Evolutionary conservation across 2,329 filamentous ascomycete genomes (phyloP).

Genomic region (Paraconiothyrium brasiliense): DNA sequence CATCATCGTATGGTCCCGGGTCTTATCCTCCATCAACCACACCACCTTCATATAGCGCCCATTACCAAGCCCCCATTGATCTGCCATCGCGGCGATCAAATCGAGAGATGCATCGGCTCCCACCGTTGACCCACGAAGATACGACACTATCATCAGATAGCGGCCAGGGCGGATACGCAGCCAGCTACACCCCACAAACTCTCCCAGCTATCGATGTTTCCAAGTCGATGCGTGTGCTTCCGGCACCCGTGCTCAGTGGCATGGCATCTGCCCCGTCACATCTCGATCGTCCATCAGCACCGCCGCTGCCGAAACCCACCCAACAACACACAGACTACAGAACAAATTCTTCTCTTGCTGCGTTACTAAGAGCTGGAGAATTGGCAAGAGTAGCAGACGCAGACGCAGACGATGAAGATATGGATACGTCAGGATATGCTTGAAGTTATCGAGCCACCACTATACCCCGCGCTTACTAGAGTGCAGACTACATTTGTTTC

Average conservation of each 20-base stretch:
- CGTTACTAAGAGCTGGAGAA: slow-evolving; percentile 50
- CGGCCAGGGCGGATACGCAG: slow-evolving; percentile 34
- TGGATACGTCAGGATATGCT: slow-evolving; percentile 33
- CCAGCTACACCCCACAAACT: slow-evolving; percentile 22
- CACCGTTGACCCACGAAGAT: slow-evolving; percentile 50
- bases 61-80: slow-evolving; percentile 38
- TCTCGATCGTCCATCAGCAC: slow-evolving; percentile 38
- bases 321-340: slow-evolving; percentile 41
- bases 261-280: slow-evolving; percentile 39
- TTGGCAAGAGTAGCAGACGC: slow-evolving; percentile 43
- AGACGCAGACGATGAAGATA: slow-evolving; percentile 33
- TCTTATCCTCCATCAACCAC: slow-evolving; percentile 30
- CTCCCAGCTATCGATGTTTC: slow-evolving; percentile 38
- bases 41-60: slow-evolving; percentile 30
- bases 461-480: slow-evolving; percentile 12
- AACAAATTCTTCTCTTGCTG: slow-evolving; percentile 47
- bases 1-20: slow-evolving; percentile 28
- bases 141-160: slow-evolving; percentile 53
- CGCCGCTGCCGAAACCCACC: slow-evolving; percentile 27
- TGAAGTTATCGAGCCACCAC: slow-evolving; percentile 19
- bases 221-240: slow-evolving; percentile 48
- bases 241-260: slow-evolving; percentile 47
- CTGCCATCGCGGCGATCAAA: slow-evolving; percentile 42
- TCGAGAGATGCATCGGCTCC: slow-evolving; percentile 42
- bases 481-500: background rate